phyloP scores from a whole-genome alignment of 495 filamentous ascomycete species.

The Extremus antarcticus region DNA sequence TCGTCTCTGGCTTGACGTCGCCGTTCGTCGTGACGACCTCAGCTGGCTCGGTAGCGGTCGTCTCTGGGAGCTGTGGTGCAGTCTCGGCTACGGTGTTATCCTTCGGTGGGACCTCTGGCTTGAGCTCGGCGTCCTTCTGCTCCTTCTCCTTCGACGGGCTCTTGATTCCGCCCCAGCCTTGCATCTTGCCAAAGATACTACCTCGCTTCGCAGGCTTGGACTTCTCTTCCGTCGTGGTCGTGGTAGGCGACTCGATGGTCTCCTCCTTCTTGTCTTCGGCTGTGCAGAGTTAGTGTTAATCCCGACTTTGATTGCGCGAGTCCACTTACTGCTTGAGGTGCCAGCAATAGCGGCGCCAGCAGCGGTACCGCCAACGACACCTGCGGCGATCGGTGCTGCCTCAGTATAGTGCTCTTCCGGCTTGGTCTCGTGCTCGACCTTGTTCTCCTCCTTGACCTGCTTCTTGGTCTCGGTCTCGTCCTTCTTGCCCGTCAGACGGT shows the following conservation, averaged over 20 bases:
- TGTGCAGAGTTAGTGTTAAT: conserved; percentile 6
- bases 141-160: conserved; percentile 33
- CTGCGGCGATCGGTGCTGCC: conserved; percentile 13
- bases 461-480: conserved; percentile 40
- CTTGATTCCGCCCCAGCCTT: conserved; percentile 25
- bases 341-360: conserved; percentile 10
- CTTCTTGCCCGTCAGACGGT: conserved; percentile 57
- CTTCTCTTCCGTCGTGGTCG: conserved; percentile 19
- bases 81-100: conserved; percentile 17
- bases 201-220: conserved; percentile 31
- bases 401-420: conserved; percentile 14
- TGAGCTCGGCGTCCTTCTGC: conserved; percentile 27
- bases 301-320: background rate
- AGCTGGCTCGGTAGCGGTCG: conserved; percentile 2
- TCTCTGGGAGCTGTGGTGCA: conserved; percentile 14
- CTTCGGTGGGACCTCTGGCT: conserved; percentile 26
- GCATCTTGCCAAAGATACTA: conserved; percentile 32
- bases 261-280: conserved; percentile 12
- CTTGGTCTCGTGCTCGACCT: conserved; percentile 30
- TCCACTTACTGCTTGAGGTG: background rate
- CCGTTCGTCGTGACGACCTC: conserved; percentile 7
- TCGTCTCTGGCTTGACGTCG: conserved; percentile 10
- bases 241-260: background rate
- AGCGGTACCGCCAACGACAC: conserved; percentile 5
- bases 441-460: conserved; percentile 41